Evolutionary conservation across 2,329 filamentous ascomycete genomes (phyloP).

Genomic region (Magnaporthiopsis rhizophila): DNA sequence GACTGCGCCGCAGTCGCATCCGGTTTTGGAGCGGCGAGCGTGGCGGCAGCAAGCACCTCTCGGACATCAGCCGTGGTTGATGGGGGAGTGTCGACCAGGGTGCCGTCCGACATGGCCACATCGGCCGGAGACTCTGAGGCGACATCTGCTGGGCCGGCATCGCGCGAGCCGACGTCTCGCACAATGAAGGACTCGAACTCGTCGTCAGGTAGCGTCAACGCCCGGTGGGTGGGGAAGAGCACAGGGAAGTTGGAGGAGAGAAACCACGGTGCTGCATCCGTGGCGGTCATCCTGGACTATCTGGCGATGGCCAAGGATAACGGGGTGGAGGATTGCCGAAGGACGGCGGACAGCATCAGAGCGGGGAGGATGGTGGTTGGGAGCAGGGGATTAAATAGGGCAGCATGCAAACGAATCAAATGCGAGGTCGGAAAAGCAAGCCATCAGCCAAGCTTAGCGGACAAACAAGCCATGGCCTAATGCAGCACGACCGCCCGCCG

Average conservation of each 20-base stretch:
- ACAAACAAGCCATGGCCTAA: background rate
- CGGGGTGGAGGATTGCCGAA: background rate
- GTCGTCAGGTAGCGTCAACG: slow-evolving; percentile 21
- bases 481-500: too few relatives aligned
- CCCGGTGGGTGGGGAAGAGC: slow-evolving; percentile 27
- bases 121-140: background rate
- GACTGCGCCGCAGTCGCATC: background rate
- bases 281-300: background rate
- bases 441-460: background rate
- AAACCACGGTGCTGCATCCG: slow-evolving; percentile 25
- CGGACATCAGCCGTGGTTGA: slow-evolving; percentile 13
- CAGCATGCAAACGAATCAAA: background rate
- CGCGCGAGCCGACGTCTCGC: slow-evolving; percentile 15
- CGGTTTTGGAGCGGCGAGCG: background rate
- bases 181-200: slow-evolving; percentile 26
- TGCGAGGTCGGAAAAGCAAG: background rate
- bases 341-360: background rate
- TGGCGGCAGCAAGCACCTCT: slow-evolving; percentile 8
- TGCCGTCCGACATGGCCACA: background rate
- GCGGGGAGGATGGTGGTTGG: background rate
- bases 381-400: background rate
- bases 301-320: background rate
- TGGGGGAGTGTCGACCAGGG: slow-evolving; percentile 8
- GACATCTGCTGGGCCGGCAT: background rate
- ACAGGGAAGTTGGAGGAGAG: slow-evolving; percentile 30